phyloP scores from a whole-genome alignment of 164 flowering plant genomes.

The Annona cherimola region DNA sequence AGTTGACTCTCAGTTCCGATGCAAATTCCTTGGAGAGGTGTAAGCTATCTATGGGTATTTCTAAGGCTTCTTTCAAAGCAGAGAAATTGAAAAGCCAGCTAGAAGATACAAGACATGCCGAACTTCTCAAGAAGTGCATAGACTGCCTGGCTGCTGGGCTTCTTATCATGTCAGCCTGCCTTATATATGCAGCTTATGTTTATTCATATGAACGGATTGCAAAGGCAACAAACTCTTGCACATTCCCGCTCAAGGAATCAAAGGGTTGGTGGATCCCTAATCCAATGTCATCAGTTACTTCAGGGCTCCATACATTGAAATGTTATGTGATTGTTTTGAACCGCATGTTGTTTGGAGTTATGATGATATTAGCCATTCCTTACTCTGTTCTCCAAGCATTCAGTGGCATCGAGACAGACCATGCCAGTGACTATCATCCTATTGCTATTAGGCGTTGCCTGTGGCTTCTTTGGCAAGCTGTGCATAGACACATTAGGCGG shows the following conservation, averaged over 20 bases:
- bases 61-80: conserved; percentile 74
- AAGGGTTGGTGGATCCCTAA: conserved; percentile 86
- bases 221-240: conserved; percentile 64
- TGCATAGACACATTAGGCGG: conserved; percentile 90
- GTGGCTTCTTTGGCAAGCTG: conserved; percentile 77
- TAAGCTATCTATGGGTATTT: conserved; percentile 65
- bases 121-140: conserved; percentile 54
- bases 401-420: conserved; percentile 47
- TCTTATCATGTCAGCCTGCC: conserved; percentile 56
- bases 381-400: conserved; percentile 63
- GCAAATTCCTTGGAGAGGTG: conserved; percentile 60
- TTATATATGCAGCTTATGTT: conserved; percentile 65
- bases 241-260: conserved; percentile 27
- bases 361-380: conserved; percentile 50
- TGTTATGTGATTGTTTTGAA: conserved; percentile 60
- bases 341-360: conserved; percentile 64
- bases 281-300: conserved; percentile 44
- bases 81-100: conserved; percentile 72
- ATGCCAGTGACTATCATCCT: conserved; percentile 82
- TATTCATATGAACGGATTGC: conserved; percentile 52
- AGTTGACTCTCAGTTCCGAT: conserved; percentile 48
- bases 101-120: conserved; percentile 61
- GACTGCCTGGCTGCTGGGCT: conserved; percentile 87
- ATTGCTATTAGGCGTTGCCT: conserved; percentile 57
- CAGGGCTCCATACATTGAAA: conserved; percentile 36